Evolutionary conservation across 257 asterid genomes (phyloP).

Genomic region (Nicotiana knightiana): DNA sequence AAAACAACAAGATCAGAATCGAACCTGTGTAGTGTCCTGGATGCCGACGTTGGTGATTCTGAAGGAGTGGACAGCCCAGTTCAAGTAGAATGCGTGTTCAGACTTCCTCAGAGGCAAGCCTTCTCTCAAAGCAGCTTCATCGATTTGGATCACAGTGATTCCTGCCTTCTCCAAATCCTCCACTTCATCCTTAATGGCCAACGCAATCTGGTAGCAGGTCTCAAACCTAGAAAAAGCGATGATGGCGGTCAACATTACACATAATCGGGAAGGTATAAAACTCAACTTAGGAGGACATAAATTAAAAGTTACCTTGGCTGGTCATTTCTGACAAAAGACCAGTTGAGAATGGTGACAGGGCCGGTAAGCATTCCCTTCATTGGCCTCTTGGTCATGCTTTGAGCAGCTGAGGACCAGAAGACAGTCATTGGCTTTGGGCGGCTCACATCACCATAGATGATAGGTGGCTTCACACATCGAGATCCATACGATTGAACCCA

Average conservation of each 20-base stretch:
- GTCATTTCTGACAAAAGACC: slow-evolving; percentile 96
- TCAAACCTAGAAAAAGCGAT: slow-evolving; percentile 43
- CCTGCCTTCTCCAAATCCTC: slow-evolving; percentile 98
- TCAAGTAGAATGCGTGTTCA: slow-evolving; percentile 87
- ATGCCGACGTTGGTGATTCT: slow-evolving; percentile 87
- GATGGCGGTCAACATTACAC: slow-evolving; percentile 1
- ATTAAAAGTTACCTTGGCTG: slow-evolving; percentile 65
- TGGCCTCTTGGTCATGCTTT: slow-evolving; percentile 98
- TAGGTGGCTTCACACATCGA: slow-evolving; percentile 98
- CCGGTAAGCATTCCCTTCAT: slow-evolving; percentile 99
- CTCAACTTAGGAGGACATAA: not conserved
- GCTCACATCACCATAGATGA: slow-evolving; percentile 97
- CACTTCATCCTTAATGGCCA: slow-evolving; percentile 94
- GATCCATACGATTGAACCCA: slow-evolving; percentile 99
- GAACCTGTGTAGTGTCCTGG: slow-evolving; percentile 87
- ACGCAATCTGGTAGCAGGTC: slow-evolving; percentile 92
- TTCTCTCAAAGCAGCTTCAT: slow-evolving; percentile 95
- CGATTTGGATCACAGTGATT: slow-evolving; percentile 82
- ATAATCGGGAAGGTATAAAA: not conserved
- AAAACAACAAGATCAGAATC: slow-evolving; percentile 2
- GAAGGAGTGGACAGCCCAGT: slow-evolving; percentile 99
- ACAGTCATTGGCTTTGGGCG: slow-evolving; percentile 98
- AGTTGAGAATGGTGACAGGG: slow-evolving; percentile 96
- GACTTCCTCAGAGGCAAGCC: slow-evolving; percentile 94
- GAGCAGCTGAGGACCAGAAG: slow-evolving; percentile 96